Conservation (phyloP, 495 filamentous ascomycete species). For the Podospora australis region DNA sequence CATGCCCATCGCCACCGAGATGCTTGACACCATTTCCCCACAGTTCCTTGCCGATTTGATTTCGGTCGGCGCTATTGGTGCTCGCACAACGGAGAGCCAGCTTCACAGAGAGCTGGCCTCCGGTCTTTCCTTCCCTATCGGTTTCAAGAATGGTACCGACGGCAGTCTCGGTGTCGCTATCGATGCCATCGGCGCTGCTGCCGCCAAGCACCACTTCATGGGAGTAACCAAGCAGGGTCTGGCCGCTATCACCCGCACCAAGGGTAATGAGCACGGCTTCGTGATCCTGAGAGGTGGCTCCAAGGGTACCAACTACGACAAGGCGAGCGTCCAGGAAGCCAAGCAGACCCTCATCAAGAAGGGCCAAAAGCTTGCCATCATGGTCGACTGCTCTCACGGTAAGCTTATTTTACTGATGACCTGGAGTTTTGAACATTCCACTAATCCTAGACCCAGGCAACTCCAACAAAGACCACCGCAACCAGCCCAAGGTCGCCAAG, state of each 20-base stretch:
- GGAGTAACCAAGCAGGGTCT: conserved; percentile 98
- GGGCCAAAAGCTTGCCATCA: conserved; percentile 79
- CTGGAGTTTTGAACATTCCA: not conserved
- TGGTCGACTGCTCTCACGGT: conserved; percentile 98
- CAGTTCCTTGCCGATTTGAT: conserved; percentile 90
- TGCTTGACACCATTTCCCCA: conserved; percentile 98
- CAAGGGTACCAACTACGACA: conserved; percentile 92
- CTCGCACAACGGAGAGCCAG: conserved; percentile 95
- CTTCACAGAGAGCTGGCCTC: conserved; percentile 91
- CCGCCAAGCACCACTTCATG: conserved; percentile 93
- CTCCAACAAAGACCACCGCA: conserved; percentile 69
- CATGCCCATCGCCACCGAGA: conserved; percentile 92
- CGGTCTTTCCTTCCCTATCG: conserved; percentile 96
- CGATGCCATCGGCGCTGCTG: conserved; percentile 89
- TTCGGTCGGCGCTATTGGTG: conserved; percentile 91
- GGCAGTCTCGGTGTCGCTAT: conserved; percentile 92
- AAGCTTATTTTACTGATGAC: conserved; percentile 15
- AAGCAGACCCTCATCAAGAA: conserved; percentile 80
- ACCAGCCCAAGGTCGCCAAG: conserved; percentile 89
- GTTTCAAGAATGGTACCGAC: conserved; percentile 99
- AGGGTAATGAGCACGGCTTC: conserved; percentile 93
- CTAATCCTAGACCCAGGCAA: conserved; percentile 48
- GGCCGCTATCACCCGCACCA: conserved; percentile 88
- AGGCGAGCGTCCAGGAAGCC: conserved; percentile 66
- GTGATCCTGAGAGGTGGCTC: conserved; percentile 89